phyloP scores from a whole-genome alignment of 192 early-diverging fungal species.

The Entophlyctis luteolus region DNA sequence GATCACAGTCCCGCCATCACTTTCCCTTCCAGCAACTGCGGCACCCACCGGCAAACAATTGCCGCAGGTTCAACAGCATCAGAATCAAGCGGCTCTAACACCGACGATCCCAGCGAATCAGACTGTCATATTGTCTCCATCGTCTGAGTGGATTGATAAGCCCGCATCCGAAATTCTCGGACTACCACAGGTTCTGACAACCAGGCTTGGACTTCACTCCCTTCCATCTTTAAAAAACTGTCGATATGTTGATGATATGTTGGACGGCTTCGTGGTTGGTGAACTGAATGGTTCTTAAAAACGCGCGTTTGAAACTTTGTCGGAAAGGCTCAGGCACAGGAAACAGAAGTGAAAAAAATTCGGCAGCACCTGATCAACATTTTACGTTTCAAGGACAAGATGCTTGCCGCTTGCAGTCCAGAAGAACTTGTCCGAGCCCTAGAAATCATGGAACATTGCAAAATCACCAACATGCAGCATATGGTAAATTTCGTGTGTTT shows the following conservation, averaged over 20 bases:
- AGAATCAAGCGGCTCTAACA: too few species aligned
- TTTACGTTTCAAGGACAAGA: neutral
- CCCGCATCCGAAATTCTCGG: too few species aligned
- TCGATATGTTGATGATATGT: constrained; percentile 34
- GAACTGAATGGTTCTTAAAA: neutral
- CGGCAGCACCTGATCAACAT: neutral
- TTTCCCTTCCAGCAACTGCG: too few species aligned
- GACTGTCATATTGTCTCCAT: too few species aligned
- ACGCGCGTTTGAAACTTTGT: neutral
- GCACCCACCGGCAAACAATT: too few species aligned
- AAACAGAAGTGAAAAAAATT: neutral
- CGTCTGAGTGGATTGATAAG: too few species aligned
- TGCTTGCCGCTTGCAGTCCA: neutral
- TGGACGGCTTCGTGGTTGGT: constrained; percentile 27
- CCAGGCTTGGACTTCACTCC: neutral
- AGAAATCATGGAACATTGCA: constrained; percentile 4
- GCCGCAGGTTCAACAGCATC: too few species aligned
- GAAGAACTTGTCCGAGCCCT: neutral
- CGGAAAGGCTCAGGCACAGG: neutral
- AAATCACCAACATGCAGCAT: neutral
- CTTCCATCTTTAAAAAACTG: neutral
- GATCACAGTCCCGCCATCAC: too few species aligned
- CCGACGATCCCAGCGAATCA: too few species aligned
- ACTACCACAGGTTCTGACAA: neutral
- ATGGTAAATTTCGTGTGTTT: neutral